Base-by-base conservation (phyloP, 805 yeast species). In the Candida sanyiensis region DNA sequence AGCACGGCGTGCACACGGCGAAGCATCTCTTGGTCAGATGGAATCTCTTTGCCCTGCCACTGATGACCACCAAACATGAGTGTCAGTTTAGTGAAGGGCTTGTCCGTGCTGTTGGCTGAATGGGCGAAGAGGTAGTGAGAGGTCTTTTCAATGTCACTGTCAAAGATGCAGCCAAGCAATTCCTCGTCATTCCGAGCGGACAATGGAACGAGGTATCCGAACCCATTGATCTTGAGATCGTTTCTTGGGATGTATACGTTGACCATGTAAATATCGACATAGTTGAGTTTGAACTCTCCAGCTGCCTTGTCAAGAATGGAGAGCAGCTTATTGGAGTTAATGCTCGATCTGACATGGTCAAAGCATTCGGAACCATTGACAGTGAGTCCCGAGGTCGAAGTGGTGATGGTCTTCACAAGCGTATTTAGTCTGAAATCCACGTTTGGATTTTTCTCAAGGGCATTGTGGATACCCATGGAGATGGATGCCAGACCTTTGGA, bases 11-110 rank as follows among this genome's bases (percentile, higher is more conserved):
- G 57, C 2, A 73, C 70, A 3, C 57, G 45, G 5, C 40, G 33
- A 4, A 53, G 25, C 16, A 62, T 54, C 31, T 57, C 54, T 17
- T 42, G 45, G 8, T 47, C 43, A 13, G 21, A 20, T 5, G 43
- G 43, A 17, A 11, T 20, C 10, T 19, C 16, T 18, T 31, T 39
- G 12, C 25, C 36, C 4, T 23, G 15, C 37, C 38, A 35, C 18
- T 38, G 42, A 51, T 83, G 85, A 1, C 97, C 97, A 5, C 97
- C 97, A 49, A 88, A 63, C 97, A 90, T 90, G 19, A 86, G 72
- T 0, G 98, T 93, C 39, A 89, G 55, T 49, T 83, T 86, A 5
- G 87, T 75, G 48, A 78, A 80, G 0, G 64, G 62, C 6, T 37
- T 44, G 2, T 24, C 33, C 4, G 8, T 25, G 46, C 40, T 42